Base-by-base conservation (phyloP, 768 basidiomycete species). In the Boletus sp. region DNA sequence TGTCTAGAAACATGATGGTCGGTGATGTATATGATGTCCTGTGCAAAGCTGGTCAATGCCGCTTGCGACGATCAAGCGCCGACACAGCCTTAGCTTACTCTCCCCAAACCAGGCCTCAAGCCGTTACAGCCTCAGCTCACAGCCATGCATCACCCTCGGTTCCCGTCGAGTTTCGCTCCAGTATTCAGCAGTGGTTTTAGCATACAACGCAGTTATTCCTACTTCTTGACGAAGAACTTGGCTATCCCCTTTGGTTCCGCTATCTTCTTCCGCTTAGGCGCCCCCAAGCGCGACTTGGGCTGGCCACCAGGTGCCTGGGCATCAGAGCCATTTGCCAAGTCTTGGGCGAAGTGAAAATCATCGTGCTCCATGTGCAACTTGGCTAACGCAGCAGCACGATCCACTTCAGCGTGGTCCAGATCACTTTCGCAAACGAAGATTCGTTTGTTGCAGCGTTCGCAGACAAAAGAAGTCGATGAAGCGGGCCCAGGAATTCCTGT, bases 311-410 rank as follows among this genome's bases (percentile, higher is more conserved):
- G 35, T 19, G 11, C 38, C 19, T 44, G 50, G 5, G 5, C 19
- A 19, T 65, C 67, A 47, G 71, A 54, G 50, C 77, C 74, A 25
- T 78, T 78, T 21, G 85, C 79, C 47, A 98, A 66, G 51, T 91
- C 87, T 62, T 85, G 78, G 1, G 95, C 94, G 61, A 93, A 84
- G 69, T 98, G 95, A 69, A 83, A 97, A 71, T 97, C 95, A 34
- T 83, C 79, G 62, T 98, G 95, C 65, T 97, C 95, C 69, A 79
- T 60, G 50, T 75, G 76, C 51, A 82, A 64, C 55, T 70, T 70
- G 7, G 69, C 73, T 35, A 86, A 61, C 57, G 72, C 74, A 46
- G 62, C 59, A n/a, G 58, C 64, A 30, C 41, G 60, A 5, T 64
- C 75, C 38, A 60, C 64, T 49, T 64, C 70, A 47, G 56, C 49